Base-by-base conservation (phyloP, 139 green algal genomes). In the Picochlorum costavermella region DNA sequence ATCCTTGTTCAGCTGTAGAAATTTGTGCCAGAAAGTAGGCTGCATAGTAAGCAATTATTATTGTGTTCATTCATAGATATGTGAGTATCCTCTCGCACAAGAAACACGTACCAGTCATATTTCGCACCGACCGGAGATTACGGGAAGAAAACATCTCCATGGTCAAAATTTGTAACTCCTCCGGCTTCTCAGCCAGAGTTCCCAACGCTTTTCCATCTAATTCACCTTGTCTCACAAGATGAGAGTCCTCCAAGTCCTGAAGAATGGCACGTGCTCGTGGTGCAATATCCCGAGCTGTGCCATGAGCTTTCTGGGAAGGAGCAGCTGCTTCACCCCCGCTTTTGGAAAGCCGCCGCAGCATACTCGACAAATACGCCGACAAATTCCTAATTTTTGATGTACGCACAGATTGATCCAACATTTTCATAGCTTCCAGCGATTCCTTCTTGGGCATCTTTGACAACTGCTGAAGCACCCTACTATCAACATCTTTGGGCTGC, bases 1-100 rank as follows among this genome's bases (percentile, higher is more conserved):
- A 11, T 20, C 70, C 61, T 14, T 37, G 17, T 37, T 75, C 40
- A 2, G 53, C 29, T 13, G 60, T 28, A 44, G 9, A 28, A 6
- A 61, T 53, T 36, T 75, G 69, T 5, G 69, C 36, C n/a, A 63
- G 16, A 20, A 75, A 75, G 43, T 65, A 75, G 4, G 62, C 69
- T 75, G 62, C 50, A 49, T 33, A 37, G 20, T 23, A 23, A 23
- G 51, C 1, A 63, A 29, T 16, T 17, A 16, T 20, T 8, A 25
- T 56, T 56, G 25, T 59, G 5, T 33, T 33, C 4, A 10, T n/a
- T 20, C 20, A 12, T 8, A 59, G 6, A 29, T 31, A 58, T 31
- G 50, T 13, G 48, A 20, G 48, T 55, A 10, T 23, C n/a, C 16
- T 55, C 20, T 55, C 50, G 31, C 44, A 17, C 2, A 43, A 29